phyloP scores from a whole-genome alignment of 176 grass and related monocot genomes.

The Aegilops sharonensis region DNA sequence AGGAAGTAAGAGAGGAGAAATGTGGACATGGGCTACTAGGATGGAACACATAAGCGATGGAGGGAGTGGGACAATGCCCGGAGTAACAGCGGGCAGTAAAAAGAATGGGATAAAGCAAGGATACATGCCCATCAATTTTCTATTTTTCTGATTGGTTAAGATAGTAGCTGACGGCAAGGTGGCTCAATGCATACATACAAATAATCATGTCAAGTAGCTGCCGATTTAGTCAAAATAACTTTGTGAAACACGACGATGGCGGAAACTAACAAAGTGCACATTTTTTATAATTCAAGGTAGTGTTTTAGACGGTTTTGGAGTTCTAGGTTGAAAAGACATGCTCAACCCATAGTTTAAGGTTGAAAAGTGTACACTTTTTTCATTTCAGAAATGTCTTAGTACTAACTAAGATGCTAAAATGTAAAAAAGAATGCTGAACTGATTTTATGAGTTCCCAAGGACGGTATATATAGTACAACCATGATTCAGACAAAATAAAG shows the following conservation, averaged over 20 bases:
- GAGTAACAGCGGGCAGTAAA: neutral
- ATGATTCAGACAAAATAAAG: neutral
- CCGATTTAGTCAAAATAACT: neutral
- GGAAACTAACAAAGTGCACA: neutral
- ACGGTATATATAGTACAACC: neutral
- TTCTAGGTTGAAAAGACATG: neutral
- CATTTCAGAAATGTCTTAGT: neutral
- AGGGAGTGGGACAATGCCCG: neutral
- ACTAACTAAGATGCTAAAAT: neutral
- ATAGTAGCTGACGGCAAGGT: too few relatives aligned
- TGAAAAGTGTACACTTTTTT: neutral
- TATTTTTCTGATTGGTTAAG: neutral
- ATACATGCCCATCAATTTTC: neutral
- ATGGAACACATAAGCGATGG: neutral
- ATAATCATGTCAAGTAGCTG: neutral
- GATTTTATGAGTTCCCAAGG: neutral
- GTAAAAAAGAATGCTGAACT: neutral
- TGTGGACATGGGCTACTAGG: neutral
- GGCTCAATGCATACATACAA: neutral
- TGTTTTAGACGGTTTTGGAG: neutral
- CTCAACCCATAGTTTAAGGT: neutral
- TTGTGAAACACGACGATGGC: neutral
- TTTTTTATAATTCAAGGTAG: neutral
- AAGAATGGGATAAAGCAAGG: neutral
- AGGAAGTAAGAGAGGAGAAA: neutral